These are phyloP conservation scores for Talaromyces sp. DNA, from an alignment of 2,329 filamentous ascomycete species.

Conservation along the genomic window DNA sequence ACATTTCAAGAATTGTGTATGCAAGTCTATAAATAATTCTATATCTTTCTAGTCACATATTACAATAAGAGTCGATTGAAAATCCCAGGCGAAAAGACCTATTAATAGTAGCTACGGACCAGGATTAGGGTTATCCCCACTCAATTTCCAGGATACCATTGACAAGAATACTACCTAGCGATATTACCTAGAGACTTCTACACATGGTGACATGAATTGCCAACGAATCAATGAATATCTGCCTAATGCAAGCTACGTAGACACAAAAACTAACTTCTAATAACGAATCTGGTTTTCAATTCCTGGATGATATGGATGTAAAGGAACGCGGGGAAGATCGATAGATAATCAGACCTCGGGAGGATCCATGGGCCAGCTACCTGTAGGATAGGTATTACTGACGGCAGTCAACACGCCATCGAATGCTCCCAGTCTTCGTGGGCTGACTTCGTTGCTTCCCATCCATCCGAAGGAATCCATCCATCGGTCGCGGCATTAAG, in stretches of 20 bases:
- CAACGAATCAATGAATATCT: background rate
- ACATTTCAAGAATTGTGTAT: background rate
- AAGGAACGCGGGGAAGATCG: background rate
- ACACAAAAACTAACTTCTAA: background rate
- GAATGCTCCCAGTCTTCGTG: constrained; percentile 31
- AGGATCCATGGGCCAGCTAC: too few species aligned
- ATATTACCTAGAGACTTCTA: background rate
- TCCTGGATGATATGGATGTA: background rate
- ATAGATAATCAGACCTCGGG: too few species aligned
- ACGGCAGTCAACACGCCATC: constrained; percentile 28
- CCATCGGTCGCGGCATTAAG: constrained; percentile 33
- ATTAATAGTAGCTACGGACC: background rate
- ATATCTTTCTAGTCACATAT: background rate
- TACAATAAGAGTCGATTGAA: background rate
- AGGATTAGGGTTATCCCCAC: background rate
- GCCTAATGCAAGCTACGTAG: background rate
- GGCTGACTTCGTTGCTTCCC: constrained; percentile 26
- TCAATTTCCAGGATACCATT: background rate
- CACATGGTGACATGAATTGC: background rate
- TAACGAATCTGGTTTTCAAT: background rate
- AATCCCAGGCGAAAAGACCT: background rate
- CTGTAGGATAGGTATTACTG: too few species aligned
- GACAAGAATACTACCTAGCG: too few species aligned
- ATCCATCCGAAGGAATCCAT: constrained; percentile 33
- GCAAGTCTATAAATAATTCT: background rate